Evolutionary conservation across 805 yeast genomes (phyloP), one percentile per base, ranked within the genome.

Genomic region (Yarrowia sp.): DNA sequence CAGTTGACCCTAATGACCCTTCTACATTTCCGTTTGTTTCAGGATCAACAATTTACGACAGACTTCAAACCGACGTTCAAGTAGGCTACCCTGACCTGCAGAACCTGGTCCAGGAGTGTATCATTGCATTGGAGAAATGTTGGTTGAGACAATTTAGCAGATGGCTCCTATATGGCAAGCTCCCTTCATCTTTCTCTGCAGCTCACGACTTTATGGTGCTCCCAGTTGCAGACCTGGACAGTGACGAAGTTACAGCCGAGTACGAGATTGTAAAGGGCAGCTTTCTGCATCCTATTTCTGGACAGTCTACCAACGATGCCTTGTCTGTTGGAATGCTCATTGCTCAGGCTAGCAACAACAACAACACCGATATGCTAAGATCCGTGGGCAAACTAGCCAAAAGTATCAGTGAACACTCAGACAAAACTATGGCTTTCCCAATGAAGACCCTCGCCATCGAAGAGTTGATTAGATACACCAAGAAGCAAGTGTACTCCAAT

Each of bases 121-220:
- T 69, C 10, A 36, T 44, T 4, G 66, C 66, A 11, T 66, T 68
- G 24, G 67, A 70, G 24, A 46, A 48, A n/a, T 36, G 64, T 19
- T 69, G 71, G 71, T 43, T 69, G 30, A 41, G 54, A 12, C 70
- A 67, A 32, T 43, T 69, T 11, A 33, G 66, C 44, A 21, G 67
- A 17, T 69, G 70, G 72, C 49, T 67, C 8, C 41, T 69, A 5
- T 70, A 68, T 46, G 72, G 71, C 3, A 58, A 67, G 28, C 48
- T 68, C 21, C 66, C 69, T 7, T 33, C 40, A 1, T 30, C 54
- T 4, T 54, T 54, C 14, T 54, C 61, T 2, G 38, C 66, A 3
- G 49, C 49, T 14, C 46, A 38, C 16, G 71, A 66, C 36, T 68
- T 69, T 35, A 68, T 69, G 69, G 64, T 41, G 6, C 51, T 69